Evolutionary conservation across 306 rosid genomes (phyloP).

Genomic region (Prinsepia uniflora): DNA sequence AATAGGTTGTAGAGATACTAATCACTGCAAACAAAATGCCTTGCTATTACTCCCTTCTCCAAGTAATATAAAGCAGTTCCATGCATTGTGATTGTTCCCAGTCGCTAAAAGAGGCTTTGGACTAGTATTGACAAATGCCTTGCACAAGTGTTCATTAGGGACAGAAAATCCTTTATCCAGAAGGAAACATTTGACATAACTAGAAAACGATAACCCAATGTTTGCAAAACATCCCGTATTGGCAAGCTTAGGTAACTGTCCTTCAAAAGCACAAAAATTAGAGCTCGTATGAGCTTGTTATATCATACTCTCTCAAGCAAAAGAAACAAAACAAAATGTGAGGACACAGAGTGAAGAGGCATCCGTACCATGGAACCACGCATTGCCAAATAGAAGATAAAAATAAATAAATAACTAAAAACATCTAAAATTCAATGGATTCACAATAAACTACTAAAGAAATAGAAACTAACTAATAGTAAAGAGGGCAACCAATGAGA

Average conservation of each 20-base stretch:
- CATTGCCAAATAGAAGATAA: background rate
- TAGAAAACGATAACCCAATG: background rate
- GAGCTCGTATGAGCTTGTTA: background rate
- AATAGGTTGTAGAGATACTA: background rate
- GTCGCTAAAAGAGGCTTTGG: conserved; percentile 4
- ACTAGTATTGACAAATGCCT: conserved; percentile 1
- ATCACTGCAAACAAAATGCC: background rate
- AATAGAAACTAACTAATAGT: background rate
- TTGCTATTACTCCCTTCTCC: background rate
- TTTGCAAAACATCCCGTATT: background rate
- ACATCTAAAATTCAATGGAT: background rate
- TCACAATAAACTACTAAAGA: background rate
- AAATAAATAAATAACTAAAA: too few species aligned
- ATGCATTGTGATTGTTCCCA: background rate
- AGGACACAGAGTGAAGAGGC: background rate
- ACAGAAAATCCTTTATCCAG: background rate
- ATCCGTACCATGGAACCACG: conserved; percentile 2
- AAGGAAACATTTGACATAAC: background rate
- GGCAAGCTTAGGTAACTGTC: background rate
- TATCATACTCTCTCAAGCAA: background rate
- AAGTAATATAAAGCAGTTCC: too few species aligned
- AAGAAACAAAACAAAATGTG: background rate
- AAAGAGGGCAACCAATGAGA: background rate
- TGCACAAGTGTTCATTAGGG: conserved; percentile 2
- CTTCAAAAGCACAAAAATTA: background rate